These are phyloP conservation scores for Melanomma pulvis-pyrius DNA, from an alignment of 495 filamentous ascomycete species.

Conservation along the genomic window DNA sequence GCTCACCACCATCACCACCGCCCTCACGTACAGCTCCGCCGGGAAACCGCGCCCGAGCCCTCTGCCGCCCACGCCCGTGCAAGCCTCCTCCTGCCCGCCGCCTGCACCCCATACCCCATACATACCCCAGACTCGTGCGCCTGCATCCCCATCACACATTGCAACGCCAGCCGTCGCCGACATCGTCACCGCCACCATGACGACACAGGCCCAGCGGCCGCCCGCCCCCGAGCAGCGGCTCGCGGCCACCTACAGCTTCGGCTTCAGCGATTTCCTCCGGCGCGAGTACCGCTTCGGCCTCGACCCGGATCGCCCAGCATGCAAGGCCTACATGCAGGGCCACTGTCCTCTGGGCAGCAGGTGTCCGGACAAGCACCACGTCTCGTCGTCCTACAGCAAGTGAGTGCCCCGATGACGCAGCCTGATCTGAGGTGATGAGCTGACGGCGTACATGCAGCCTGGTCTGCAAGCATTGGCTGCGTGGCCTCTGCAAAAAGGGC, in stretches of 20 bases:
- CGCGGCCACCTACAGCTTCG: conserved; percentile 42
- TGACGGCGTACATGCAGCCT: conserved; percentile 52
- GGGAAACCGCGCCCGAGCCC: neutral
- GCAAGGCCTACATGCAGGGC: conserved; percentile 77
- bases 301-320: conserved; percentile 69
- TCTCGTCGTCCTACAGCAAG: conserved; percentile 43
- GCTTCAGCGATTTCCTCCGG: conserved; percentile 48
- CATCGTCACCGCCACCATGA: conserved; percentile 29
- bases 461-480: conserved; percentile 98
- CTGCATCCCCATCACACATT: neutral
- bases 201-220: conserved; percentile 21
- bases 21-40: neutral
- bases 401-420: conserved; percentile 29
- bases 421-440: conserved; percentile 2
- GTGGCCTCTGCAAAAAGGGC: conserved; percentile 96
- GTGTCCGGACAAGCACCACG: conserved; percentile 63
- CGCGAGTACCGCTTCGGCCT: conserved; percentile 73
- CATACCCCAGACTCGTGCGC: too few species aligned
- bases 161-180: neutral
- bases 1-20: neutral
- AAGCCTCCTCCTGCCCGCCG: too few species aligned
- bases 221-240: conserved; percentile 35
- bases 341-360: conserved; percentile 76
- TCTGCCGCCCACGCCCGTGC: neutral
- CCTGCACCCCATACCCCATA: neutral